These are phyloP conservation scores for Apiospora arundinis DNA, from an alignment of 2,329 filamentous ascomycete species.

Conservation along the genomic window DNA sequence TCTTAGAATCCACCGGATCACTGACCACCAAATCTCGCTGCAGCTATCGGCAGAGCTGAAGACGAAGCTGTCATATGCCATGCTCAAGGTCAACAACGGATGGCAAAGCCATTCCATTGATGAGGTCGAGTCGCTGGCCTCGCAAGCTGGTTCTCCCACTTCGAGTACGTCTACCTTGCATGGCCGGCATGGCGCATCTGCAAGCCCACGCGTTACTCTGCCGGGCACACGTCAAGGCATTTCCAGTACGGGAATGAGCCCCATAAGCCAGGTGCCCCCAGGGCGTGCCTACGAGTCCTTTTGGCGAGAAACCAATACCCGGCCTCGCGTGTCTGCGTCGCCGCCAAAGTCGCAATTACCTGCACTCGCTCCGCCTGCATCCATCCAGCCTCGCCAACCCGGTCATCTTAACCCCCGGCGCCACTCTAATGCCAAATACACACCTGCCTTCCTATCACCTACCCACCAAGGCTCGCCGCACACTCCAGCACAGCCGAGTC, in stretches of 20 bases:
- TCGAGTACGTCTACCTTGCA: conserved; percentile 64
- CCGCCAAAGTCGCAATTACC: conserved; percentile 43
- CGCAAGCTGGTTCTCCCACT: conserved; percentile 69
- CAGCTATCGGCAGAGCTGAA: conserved; percentile 66
- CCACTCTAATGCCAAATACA: conserved; percentile 56
- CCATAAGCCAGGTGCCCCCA: conserved; percentile 32
- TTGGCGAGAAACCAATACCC: conserved; percentile 50
- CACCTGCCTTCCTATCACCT: conserved; percentile 57
- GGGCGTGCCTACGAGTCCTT: conserved; percentile 50
- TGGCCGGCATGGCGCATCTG: conserved; percentile 56
- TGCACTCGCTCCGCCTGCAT: conserved; percentile 58
- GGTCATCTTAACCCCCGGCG: conserved; percentile 51
- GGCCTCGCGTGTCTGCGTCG: conserved; percentile 46
- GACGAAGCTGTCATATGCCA: conserved; percentile 87
- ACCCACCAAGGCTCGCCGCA: conserved; percentile 54
- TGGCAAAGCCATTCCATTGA: conserved; percentile 82
- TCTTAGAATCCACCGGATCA: conserved; percentile 10
- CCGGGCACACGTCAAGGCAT: conserved; percentile 43
- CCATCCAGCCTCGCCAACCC: conserved; percentile 57
- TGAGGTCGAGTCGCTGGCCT: conserved; percentile 77
- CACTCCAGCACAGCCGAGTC: conserved; percentile 48
- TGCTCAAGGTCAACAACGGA: conserved; percentile 90
- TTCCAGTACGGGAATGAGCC: conserved; percentile 40
- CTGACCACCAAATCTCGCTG: conserved; percentile 16
- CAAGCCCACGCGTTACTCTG: conserved; percentile 58